Conservation (phyloP, 768 basidiomycete species). For the Leccinum disarticulatum region DNA sequence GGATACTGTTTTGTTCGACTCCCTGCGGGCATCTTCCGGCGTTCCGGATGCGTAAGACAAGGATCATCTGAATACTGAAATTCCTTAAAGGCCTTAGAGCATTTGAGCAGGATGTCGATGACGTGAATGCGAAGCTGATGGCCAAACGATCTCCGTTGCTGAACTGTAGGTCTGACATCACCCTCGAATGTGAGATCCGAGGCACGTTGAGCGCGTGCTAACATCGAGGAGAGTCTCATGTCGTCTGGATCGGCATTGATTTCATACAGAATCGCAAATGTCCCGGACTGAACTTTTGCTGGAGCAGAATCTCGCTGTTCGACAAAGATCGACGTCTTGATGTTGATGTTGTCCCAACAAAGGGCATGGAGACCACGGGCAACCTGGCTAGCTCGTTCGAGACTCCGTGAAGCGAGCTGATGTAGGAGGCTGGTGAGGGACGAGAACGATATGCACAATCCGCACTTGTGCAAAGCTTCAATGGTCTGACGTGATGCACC, state of each 20-base stretch:
- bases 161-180: background rate
- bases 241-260: background rate
- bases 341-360: constrained; percentile 31
- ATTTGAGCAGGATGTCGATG: background rate
- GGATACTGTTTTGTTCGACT: background rate
- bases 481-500: background rate
- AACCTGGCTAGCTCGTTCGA: background rate
- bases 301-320: constrained; percentile 11
- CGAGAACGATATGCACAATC: background rate
- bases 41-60: background rate
- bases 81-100: background rate
- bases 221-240: background rate
- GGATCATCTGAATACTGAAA: background rate
- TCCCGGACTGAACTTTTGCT: background rate
- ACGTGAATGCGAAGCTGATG: background rate
- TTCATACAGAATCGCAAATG: background rate
- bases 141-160: background rate
- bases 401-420: background rate
- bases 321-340: constrained; percentile 32
- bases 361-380: background rate
- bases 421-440: background rate
- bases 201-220: background rate
- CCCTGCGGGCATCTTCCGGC: background rate
- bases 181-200: background rate
- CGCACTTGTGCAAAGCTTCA: background rate